phyloP scores from a whole-genome alignment of 2,329 filamentous ascomycete genomes.

The Aureobasidium sp. region DNA sequence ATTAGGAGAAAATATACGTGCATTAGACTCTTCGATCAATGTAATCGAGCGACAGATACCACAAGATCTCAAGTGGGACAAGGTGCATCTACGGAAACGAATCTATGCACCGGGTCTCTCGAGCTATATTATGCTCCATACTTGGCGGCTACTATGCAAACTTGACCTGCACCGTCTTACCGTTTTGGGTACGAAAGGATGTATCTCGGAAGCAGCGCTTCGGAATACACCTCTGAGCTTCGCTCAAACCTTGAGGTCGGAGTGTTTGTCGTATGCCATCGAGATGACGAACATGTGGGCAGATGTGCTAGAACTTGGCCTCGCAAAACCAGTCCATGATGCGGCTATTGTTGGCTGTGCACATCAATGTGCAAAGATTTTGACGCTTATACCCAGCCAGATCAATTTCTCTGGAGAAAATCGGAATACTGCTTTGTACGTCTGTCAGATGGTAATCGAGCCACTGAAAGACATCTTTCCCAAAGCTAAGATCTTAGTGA shows the following conservation, averaged over 20 bases:
- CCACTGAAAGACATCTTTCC: slow-evolving; percentile 18
- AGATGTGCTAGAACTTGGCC: slow-evolving; percentile 13
- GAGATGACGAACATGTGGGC: slow-evolving; percentile 18
- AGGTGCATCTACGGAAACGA: slow-evolving; percentile 2
- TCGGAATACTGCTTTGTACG: not conserved
- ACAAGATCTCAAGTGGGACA: slow-evolving; percentile 4
- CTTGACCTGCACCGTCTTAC: slow-evolving; percentile 7
- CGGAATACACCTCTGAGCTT: slow-evolving; percentile 2
- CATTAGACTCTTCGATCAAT: slow-evolving; percentile 2
- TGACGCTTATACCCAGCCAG: slow-evolving; percentile 13
- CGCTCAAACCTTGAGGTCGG: not conserved
- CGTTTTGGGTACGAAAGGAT: not conserved
- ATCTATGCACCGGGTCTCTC: slow-evolving; percentile 8
- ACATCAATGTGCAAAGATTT: slow-evolving; percentile 16
- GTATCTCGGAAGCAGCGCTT: not conserved
- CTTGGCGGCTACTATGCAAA: slow-evolving; percentile 14
- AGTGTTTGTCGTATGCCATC: slow-evolving; percentile 11
- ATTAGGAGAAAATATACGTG: not conserved
- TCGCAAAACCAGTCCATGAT: slow-evolving; percentile 15
- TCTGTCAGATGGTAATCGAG: slow-evolving; percentile 15
- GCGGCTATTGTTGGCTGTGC: slow-evolving; percentile 13
- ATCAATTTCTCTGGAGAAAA: not conserved
- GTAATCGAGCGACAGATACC: slow-evolving; percentile 9
- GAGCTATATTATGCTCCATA: slow-evolving; percentile 14
- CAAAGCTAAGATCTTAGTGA: slow-evolving; percentile 11